Conservation (phyloP, 345 rosid species). For the Lepidium didymum region DNA sequence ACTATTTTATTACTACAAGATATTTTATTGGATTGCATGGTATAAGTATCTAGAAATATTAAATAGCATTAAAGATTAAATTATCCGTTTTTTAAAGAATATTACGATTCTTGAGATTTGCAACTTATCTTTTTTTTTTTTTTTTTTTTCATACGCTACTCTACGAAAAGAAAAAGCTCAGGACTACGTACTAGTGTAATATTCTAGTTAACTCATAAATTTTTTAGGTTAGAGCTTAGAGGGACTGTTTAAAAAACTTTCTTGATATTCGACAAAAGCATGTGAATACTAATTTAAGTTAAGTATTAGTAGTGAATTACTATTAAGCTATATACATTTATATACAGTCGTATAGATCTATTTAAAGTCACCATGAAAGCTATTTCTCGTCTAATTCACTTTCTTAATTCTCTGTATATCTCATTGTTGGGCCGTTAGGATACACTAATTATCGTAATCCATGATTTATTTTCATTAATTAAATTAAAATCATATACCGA, state of each 20-base stretch:
- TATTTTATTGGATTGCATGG: neutral
- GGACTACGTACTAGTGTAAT: neutral
- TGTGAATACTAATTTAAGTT: neutral
- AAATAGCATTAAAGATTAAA: neutral
- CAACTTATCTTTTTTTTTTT: neutral
- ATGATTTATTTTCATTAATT: neutral
- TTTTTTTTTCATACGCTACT: neutral
- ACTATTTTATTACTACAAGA: neutral
- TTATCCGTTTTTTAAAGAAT: neutral
- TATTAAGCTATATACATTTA: neutral
- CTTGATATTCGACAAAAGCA: neutral
- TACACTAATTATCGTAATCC: neutral
- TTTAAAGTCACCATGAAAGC: neutral
- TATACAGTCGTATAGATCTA: neutral
- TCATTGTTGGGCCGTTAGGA: neutral
- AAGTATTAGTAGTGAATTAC: neutral
- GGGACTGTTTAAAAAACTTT: neutral
- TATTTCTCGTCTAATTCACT: neutral
- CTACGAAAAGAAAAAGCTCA: neutral
- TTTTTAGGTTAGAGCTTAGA: no score
- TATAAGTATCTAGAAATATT: neutral
- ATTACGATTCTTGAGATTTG: slow-evolving; percentile 3
- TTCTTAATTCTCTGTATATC: slow-evolving; percentile 1
- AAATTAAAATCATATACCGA: neutral
- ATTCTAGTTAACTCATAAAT: neutral